Evolutionary conservation across 805 yeast genomes (phyloP).

Genomic region (Suhomyces canberraensis): DNA sequence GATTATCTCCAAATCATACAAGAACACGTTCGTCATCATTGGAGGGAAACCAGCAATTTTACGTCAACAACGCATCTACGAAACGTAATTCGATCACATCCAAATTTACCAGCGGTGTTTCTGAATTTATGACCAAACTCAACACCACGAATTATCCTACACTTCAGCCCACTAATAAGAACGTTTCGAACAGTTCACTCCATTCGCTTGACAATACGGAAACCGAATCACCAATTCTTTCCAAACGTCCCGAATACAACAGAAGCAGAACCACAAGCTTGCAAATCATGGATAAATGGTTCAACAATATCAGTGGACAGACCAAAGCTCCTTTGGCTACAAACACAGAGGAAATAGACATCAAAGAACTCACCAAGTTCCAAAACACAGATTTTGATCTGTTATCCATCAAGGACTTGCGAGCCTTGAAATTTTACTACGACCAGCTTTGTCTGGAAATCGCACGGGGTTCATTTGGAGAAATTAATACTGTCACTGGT

Average conservation of each 20-base stretch:
- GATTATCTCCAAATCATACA: constrained; percentile 33
- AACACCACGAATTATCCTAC: constrained; percentile 18
- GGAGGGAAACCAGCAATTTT: constrained; percentile 15
- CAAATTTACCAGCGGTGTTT: constrained; percentile 38
- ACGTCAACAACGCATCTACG: constrained; percentile 9
- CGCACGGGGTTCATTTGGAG: background rate
- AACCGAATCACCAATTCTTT: constrained; percentile 12
- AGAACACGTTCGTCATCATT: constrained; percentile 39
- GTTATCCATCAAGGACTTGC: constrained; percentile 33
- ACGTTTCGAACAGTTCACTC: constrained; percentile 29
- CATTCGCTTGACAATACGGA: constrained; percentile 32
- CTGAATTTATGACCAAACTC: constrained; percentile 41
- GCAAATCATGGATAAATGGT: constrained; percentile 45
- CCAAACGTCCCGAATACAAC: constrained; percentile 23
- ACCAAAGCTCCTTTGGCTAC: constrained; percentile 5
- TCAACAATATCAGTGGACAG: constrained; percentile 26
- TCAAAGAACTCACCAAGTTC: constrained; percentile 28
- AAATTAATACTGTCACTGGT: background rate
- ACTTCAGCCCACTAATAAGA: constrained; percentile 10
- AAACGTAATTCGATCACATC: constrained; percentile 35
- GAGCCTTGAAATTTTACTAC: constrained; percentile 30
- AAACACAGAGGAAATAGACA: constrained; percentile 4
- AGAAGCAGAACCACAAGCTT: constrained; percentile 36
- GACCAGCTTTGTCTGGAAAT: constrained; percentile 33
- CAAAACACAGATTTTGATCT: constrained; percentile 35